Base-by-base conservation (phyloP, 2,329 filamentous ascomycete genomes). In the Penicillium sp. region DNA sequence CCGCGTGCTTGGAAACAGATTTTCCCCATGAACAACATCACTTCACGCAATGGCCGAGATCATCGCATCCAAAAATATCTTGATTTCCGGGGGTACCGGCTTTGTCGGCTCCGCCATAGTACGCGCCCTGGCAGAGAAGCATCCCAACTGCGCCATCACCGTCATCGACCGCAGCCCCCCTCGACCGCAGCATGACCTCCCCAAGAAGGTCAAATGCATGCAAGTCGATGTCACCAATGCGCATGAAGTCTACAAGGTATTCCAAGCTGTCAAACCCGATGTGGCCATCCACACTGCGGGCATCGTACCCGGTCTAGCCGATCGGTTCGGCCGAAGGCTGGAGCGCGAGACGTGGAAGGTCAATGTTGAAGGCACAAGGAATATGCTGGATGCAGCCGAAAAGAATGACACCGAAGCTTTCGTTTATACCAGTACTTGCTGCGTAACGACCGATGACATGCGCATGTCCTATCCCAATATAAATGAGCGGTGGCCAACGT, bases 361-460 rank as follows among this genome's bases (percentile, higher is more conserved):
- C 51, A 83, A 83, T 61, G 74, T 81, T 35, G 70, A 75, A 23
- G 81, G 80, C 6, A 82, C 81, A 3, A 65, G 66, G 40, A 78
- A 81, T 59, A 70, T 82, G 44, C 59, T 83, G 6, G 65, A 74
- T 3, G 75, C 74, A 3, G 71, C 76, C 1, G 68, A 69, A 53
- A 60, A 66, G 25, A 66, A 58, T 38, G 75, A 74, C 1, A 78
- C 75, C 35, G 71, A 68, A 44, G 75, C 70, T 0, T 74, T 83
- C 39, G 71, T 83, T 41, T 81, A 79, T 57, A 83, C 80, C 27
- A 80, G 78, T 59, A 78, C 71, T 58, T 78, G 77, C 49, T 80
- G 79, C 27, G 78, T 78, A 7, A 64, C 81, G 31, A 72, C 75
- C 3, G 80, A 83, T 62, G 75, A 82, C 46, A 63, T 70, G 60